Percentiles rank a stretch among this genome's conserved stretches.
phyloP scores from a whole-genome alignment of 805 yeast species.

The Kodamaea sagamina region DNA sequence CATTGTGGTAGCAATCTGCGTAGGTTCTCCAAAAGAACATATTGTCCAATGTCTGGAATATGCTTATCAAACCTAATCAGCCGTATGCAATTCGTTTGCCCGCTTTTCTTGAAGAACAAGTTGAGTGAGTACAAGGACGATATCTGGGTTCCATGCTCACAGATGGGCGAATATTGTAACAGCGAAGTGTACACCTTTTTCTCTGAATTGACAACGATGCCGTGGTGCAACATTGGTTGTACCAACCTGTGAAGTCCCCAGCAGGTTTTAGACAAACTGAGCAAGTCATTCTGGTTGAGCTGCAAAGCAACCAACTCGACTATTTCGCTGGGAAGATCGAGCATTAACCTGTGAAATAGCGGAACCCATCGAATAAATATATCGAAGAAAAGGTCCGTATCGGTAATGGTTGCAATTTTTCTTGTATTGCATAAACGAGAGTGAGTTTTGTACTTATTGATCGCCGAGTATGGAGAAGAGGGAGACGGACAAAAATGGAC shows the following conservation, averaged over 20 bases:
- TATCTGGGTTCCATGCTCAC: constrained; percentile 8
- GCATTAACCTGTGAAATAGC: too few relatives aligned
- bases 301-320: constrained; percentile 12
- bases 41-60: constrained; percentile 16
- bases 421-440: too few relatives aligned
- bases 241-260: constrained; percentile 3
- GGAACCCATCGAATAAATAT: too few relatives aligned
- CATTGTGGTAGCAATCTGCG: constrained; percentile 9
- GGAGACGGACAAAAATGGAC: neutral
- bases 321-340: constrained; percentile 14
- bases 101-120: constrained; percentile 14
- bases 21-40: constrained; percentile 11
- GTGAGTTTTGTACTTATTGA: too few relatives aligned
- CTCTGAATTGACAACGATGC: constrained; percentile 14
- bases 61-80: constrained; percentile 9
- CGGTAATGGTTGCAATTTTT: constrained; percentile 11
- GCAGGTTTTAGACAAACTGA: constrained; percentile 14
- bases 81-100: constrained; percentile 5
- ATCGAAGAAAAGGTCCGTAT: too few relatives aligned
- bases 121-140: constrained; percentile 17
- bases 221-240: constrained; percentile 12
- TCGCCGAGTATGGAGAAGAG: constrained; percentile 8
- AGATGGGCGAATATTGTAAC: constrained; percentile 4
- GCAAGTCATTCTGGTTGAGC: constrained; percentile 16
- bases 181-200: constrained; percentile 13